A percentile compares a stretch with the other conserved stretches of the same genome.
Evolutionary conservation across 306 rosid genomes (phyloP).

Genomic region (Delonix regia): DNA sequence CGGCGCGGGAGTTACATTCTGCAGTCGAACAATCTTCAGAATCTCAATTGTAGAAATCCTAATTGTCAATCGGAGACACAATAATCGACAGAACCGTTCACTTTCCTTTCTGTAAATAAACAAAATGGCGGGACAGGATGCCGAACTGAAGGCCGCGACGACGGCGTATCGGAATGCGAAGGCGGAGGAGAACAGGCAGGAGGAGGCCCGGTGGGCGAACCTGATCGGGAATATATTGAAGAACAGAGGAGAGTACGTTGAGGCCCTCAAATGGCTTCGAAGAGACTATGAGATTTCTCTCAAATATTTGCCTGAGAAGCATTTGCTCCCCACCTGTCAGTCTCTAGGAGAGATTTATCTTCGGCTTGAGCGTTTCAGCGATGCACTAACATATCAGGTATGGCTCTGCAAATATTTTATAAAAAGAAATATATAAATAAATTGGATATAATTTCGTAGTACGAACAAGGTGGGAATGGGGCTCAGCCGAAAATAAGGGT

Average conservation of each 20-base stretch:
- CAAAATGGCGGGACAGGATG: conserved; percentile 51
- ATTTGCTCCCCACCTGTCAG: conserved; percentile 82
- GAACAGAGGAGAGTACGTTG: conserved; percentile 74
- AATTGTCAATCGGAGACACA: neutral
- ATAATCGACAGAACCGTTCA: neutral
- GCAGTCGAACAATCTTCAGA: neutral
- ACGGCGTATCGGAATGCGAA: conserved; percentile 62
- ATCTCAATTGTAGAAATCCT: neutral
- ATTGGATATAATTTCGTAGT: neutral
- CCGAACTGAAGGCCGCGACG: conserved; percentile 62
- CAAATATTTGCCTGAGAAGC: conserved; percentile 58
- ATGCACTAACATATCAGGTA: conserved; percentile 83
- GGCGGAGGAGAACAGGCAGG: conserved; percentile 70
- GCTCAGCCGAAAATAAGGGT: neutral
- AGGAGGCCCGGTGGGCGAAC: conserved; percentile 96
- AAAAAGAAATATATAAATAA: no score
- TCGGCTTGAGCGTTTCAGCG: conserved; percentile 64
- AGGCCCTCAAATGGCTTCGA: conserved; percentile 81
- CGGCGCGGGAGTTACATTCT: conserved; percentile 14
- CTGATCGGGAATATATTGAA: conserved; percentile 68
- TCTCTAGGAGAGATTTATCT: conserved; percentile 90
- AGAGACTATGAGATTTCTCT: conserved; percentile 70
- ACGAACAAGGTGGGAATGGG: neutral
- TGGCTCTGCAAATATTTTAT: neutral
- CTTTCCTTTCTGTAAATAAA: neutral